Percentiles rank a stretch among this genome's conserved stretches.
Conservation (phyloP, 208 protist species). For the Wallacemonas collosoma region DNA sequence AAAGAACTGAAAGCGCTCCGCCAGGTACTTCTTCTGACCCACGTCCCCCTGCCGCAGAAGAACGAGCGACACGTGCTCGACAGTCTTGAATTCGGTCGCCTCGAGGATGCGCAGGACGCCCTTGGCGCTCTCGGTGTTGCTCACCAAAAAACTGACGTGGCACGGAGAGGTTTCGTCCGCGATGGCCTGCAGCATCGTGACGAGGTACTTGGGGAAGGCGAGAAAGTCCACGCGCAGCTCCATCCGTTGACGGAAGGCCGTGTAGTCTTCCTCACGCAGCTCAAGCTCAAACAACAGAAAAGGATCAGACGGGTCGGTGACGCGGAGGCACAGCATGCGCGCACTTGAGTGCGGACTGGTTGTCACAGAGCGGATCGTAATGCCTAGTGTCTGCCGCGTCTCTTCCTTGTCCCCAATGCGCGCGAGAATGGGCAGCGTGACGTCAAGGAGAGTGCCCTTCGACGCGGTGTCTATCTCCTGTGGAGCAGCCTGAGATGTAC, state of each 20-base stretch:
- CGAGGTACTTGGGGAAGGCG: constrained; percentile 80
- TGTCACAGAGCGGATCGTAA: constrained; percentile 34
- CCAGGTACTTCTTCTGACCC: constrained; percentile 83
- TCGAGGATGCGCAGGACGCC: constrained; percentile 78
- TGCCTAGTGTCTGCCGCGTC: constrained; percentile 29
- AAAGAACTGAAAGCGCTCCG: constrained; percentile 81
- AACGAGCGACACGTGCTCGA: constrained; percentile 83
- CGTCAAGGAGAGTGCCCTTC: constrained; percentile 34
- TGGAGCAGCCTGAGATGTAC: no score
- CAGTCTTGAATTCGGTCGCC: constrained; percentile 68
- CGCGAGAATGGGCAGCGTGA: constrained; percentile 38
- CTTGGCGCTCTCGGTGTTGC: constrained; percentile 16
- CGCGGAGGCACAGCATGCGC: constrained; percentile 51
- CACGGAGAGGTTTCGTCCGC: constrained; percentile 44
- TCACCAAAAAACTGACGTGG: constrained; percentile 47
- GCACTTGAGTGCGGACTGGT: constrained; percentile 46
- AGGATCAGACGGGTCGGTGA: constrained; percentile 78
- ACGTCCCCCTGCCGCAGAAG: constrained; percentile 81
- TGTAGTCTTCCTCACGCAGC: constrained; percentile 87
- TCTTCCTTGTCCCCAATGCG: constrained; percentile 46
- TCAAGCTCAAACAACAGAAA: constrained; percentile 88
- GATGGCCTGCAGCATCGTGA: constrained; percentile 63
- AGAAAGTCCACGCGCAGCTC: constrained; percentile 86
- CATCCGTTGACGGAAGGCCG: constrained; percentile 68
- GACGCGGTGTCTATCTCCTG: neutral